Percentiles rank a stretch among this genome's conserved stretches.
Evolutionary conservation across 108 stramenopile genomes (phyloP).

Genomic region (Bacterosira constricta): DNA sequence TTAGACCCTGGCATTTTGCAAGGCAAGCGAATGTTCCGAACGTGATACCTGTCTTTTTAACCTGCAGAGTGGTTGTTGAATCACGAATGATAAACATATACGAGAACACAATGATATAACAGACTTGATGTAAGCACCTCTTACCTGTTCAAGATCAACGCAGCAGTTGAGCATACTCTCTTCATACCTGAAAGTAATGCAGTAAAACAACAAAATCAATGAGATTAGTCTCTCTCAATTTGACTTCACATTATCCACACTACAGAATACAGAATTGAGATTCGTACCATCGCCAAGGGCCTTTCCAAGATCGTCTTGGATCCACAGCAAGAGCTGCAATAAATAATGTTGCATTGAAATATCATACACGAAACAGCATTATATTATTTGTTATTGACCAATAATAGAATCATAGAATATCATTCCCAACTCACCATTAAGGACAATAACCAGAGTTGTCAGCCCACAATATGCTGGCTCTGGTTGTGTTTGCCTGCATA

Average conservation of each 20-base stretch:
- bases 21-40: conserved; percentile 74
- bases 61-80: conserved; percentile 7
- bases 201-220: neutral
- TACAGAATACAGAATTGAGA: too few species aligned
- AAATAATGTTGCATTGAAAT: neutral
- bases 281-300: conserved; percentile 95
- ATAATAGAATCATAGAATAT: neutral
- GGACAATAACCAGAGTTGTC: conserved; percentile 85
- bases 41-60: conserved; percentile 77
- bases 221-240: too few species aligned
- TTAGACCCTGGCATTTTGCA: conserved; percentile 83
- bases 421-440: conserved; percentile 85
- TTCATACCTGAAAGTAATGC: conserved; percentile 52
- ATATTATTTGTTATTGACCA: neutral
- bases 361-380: neutral
- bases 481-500: conserved; percentile 64
- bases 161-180: conserved; percentile 93
- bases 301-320: conserved; percentile 91
- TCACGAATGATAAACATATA: neutral
- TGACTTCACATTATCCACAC: too few species aligned
- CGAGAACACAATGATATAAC: neutral
- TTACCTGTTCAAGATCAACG: conserved; percentile 62
- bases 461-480: conserved; percentile 98
- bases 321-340: conserved; percentile 84
- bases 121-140: neutral